phyloP scores from a whole-genome alignment of 2,329 filamentous ascomycete species.

The Byssochlamys sp. region DNA sequence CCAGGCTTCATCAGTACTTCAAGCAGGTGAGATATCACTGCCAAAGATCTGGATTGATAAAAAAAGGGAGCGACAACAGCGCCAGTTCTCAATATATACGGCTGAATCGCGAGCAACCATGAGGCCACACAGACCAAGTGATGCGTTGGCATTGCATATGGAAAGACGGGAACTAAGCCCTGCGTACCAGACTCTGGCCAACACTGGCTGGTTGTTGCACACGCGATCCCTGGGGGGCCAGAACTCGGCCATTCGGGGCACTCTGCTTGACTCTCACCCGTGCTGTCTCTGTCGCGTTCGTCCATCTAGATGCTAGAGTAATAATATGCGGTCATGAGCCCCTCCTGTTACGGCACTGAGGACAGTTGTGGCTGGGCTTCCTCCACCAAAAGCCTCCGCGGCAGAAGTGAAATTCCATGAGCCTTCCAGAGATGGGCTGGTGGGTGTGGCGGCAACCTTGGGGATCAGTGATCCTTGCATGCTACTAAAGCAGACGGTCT shows the following conservation, averaged over 20 bases:
- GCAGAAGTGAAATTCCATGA: neutral
- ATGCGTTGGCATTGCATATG: slow-evolving; percentile 15
- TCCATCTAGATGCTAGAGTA: neutral
- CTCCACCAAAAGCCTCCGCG: neutral
- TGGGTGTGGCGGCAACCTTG: neutral
- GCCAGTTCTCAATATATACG: neutral
- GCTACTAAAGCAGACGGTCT: neutral
- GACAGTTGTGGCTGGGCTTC: neutral
- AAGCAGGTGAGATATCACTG: neutral
- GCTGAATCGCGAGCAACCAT: neutral
- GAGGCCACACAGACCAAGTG: slow-evolving; percentile 12
- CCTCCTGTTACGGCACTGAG: neutral
- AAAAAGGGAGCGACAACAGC: neutral
- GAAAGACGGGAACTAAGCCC: slow-evolving; percentile 3
- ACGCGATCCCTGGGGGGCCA: neutral
- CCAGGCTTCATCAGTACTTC: neutral
- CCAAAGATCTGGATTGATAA: neutral
- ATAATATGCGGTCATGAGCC: neutral
- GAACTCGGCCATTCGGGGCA: neutral
- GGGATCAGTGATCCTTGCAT: neutral
- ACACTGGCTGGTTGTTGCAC: neutral
- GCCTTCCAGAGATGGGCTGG: neutral
- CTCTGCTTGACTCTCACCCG: neutral
- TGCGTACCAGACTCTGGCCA: neutral
- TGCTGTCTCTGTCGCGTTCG: neutral